Evolutionary conservation across 2,329 filamentous ascomycete species (phyloP).

Genomic region (Pochonia chlamydosporia): DNA sequence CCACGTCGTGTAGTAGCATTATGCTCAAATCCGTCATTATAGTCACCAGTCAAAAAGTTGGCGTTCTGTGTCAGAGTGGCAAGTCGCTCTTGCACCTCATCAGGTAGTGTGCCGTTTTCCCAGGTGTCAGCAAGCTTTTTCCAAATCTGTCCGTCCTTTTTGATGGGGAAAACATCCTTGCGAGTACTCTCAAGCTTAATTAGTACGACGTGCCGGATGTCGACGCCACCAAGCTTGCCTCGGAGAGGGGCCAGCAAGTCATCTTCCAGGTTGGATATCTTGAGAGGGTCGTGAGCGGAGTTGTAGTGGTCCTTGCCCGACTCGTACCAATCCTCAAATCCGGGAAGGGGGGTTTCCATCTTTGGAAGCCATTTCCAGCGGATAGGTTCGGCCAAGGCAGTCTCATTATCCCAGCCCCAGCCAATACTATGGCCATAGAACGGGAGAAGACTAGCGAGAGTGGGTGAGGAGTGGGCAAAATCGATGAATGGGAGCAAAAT

Average conservation of each 20-base stretch:
- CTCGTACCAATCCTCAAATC: conserved; percentile 22
- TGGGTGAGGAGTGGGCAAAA: conserved; percentile 24
- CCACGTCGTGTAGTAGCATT: conserved; percentile 23
- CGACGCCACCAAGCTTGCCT: conserved; percentile 21
- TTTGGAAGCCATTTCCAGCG: conserved; percentile 19
- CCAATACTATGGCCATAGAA: conserved; percentile 20
- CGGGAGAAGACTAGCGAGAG: conserved; percentile 18
- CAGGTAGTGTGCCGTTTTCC: conserved; percentile 24
- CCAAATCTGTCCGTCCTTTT: conserved; percentile 32
- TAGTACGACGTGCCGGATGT: conserved; percentile 36
- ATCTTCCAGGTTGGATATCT: conserved; percentile 33
- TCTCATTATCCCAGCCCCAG: conserved; percentile 19
- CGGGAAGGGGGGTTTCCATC: conserved; percentile 9
- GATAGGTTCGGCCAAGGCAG: conserved; percentile 18
- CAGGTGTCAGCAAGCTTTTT: conserved; percentile 26
- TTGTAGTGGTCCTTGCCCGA: conserved; percentile 23
- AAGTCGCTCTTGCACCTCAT: conserved; percentile 21
- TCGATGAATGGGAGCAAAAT: conserved; percentile 28
- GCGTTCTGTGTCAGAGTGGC: conserved; percentile 23
- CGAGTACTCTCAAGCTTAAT: conserved; percentile 38
- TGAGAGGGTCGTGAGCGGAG: conserved; percentile 30
- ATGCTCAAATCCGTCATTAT: conserved; percentile 26
- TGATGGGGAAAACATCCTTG: conserved; percentile 38
- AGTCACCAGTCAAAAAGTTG: conserved; percentile 28
- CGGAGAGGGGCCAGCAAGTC: conserved; percentile 21